phyloP scores from a whole-genome alignment of 345 rosid genomes.

The Eucalyptus guilfoylei region DNA sequence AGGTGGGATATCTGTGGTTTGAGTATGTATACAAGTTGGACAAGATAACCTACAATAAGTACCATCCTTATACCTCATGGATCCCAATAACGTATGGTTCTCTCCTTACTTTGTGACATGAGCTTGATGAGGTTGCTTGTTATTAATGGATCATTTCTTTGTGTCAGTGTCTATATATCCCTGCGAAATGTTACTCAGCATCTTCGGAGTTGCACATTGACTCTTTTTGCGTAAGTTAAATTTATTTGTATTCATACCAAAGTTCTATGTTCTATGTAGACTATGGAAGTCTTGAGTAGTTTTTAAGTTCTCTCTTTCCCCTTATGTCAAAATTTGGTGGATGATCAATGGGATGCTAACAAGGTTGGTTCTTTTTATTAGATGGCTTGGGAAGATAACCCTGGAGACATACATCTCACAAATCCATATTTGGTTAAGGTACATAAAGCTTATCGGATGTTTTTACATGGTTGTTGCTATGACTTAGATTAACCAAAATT shows the following conservation, averaged over 20 bases:
- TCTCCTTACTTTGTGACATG: not conserved
- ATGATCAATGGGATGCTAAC: not conserved
- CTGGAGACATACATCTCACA: constrained; percentile 91
- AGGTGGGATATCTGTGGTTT: constrained; percentile 82
- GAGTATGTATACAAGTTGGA: constrained; percentile 92
- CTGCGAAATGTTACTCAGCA: constrained; percentile 78
- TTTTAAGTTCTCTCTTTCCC: not conserved
- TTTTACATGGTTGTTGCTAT: not conserved
- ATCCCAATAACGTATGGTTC: constrained; percentile 87
- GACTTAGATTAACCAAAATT: not conserved
- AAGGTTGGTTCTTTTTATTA: constrained; percentile 1
- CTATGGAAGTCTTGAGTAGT: too few relatives aligned
- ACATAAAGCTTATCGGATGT: not conserved
- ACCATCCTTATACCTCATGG: constrained; percentile 98
- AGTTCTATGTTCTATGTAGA: not conserved
- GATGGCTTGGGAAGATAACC: constrained; percentile 93
- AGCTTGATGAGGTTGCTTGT: not conserved
- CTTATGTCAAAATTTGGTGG: not conserved
- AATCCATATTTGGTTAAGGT: constrained; percentile 98
- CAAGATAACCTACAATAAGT: constrained; percentile 86
- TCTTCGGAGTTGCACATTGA: constrained; percentile 79
- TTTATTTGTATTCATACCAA: not conserved
- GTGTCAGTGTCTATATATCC: constrained; percentile 78
- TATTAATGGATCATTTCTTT: not conserved
- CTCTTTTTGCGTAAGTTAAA: constrained; percentile 82